Base-by-base conservation (phyloP, 805 yeast species). In the Cyberlindnera xishuangbannaensis region DNA sequence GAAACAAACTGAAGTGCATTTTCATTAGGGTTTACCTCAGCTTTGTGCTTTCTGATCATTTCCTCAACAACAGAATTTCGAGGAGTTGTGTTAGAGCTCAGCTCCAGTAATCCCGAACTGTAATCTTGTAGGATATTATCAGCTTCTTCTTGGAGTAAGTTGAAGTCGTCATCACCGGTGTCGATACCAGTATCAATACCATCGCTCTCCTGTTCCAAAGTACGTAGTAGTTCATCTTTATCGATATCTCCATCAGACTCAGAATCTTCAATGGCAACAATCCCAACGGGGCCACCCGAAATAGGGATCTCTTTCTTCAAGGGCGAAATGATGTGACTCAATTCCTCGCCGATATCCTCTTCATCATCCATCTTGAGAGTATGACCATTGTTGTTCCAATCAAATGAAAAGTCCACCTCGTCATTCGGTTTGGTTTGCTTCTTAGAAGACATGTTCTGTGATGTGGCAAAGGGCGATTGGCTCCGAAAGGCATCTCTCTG, bases 341-440 rank as follows among this genome's bases (percentile, higher is more conserved):
- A 56, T 27, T 71, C 82, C 51, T 76, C 83, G 15, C 83, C 83
- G 17, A 76, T 63, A 53, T 75, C 83, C 50, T 76, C 83, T 28
- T 73, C 73, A 28, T 65, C 35, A 21, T 35, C 20, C 13, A 50
- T 45, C 31, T 32, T 42, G 20, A 40, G 34, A 23, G 51, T 62
- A 33, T 64, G 62, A 30, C 64, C 72, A 36, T 64, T 67, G 33
- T 30, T 31, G 37, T 57, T 63, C 43, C 63, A 59, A 14, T 64
- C 64, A 15, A 62, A 65, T 28, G 69, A 64, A 30, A 62, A 64
- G 36, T 65, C 54, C 24, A 61, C 59, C 39, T 64, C 74, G 5
- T 39, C 40, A 14, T 28, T 20, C 12, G 23, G 23, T n/a, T n/a
- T n/a, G n/a, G n/a, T n/a, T n/a, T n/a, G n/a, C n/a, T n/a, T n/a